Base-by-base conservation (phyloP, 768 basidiomycete species). In the Harrya chromipes region DNA sequence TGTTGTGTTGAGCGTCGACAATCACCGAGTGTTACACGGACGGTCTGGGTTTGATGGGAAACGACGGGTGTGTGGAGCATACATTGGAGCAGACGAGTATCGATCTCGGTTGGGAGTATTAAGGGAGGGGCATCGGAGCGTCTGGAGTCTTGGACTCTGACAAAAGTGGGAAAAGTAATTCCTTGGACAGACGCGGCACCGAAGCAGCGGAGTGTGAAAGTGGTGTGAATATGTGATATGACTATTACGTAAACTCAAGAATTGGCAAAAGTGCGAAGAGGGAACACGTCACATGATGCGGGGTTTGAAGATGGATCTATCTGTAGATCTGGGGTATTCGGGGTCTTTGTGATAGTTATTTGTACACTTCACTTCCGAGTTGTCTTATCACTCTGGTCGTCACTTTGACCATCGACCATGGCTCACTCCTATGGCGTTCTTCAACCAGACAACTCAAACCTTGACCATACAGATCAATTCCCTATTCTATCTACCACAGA, bases 21-120 rank as follows among this genome's bases (percentile, higher is more conserved):
- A 98, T 64, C 88, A 95, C 68, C 82, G 95, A 19, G 90, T 97
- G 12, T 73, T 98, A 42, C 95, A 97, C 58, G 95, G 95, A 12
- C 84, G 95, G n/a, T 91, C 93, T 0, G 80, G 84, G 1, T 98
- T 97, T 63, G 77, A 81, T 12, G 95, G 95, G 11, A 81, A 82
- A 66, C 81, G 95, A 4, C 80, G 90, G 1, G 91, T 99, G 83
- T 97, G 95, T 61, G 95, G 95, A 3, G 97, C 95, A 0, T 99
- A 99, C 65, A 80, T 97, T 49, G 90, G 90, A 0, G 74, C 80
- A 12, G 95, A 99, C 65, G 97, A 99, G 64, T 97, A 85, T 65
- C 77, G 78, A 34, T 94, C 92, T 0, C 85, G 85, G 56, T 72
- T 95, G 11, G 75, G 79, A 2, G 84, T 87, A 12, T 72, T 90